Percentiles rank a stretch among this genome's conserved stretches.
These are phyloP conservation scores for Aspergillus indologenus DNA, from an alignment of 495 filamentous ascomycete species.

Conservation along the genomic window DNA sequence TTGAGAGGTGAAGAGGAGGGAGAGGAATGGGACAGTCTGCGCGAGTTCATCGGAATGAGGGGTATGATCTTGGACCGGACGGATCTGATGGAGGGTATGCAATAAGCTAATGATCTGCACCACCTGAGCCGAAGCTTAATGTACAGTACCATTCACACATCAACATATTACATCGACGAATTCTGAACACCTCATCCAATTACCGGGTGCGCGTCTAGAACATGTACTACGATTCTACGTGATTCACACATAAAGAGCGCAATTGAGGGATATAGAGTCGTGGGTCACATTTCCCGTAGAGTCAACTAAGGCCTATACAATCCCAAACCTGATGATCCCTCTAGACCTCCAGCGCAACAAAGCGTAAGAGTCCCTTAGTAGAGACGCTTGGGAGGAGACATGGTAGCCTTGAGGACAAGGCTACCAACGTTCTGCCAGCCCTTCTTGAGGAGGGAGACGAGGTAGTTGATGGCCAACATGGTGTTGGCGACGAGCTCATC, in stretches of 20 bases:
- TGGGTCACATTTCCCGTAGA: constrained; percentile 36
- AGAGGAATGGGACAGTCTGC: constrained; percentile 78
- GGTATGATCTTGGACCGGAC: constrained; percentile 87
- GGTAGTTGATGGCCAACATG: constrained; percentile 98
- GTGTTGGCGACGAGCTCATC: constrained; percentile 96
- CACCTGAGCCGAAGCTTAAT: background rate
- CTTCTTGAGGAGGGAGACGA: constrained; percentile 98
- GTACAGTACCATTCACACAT: background rate
- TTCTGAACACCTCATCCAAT: no score
- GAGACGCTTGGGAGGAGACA: constrained; percentile 94
- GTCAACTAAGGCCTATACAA: constrained; percentile 32
- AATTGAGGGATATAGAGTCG: constrained; percentile 13
- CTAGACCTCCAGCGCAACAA: constrained; percentile 29
- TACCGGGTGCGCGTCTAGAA: no score
- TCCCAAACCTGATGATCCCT: constrained; percentile 24
- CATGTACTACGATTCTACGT: background rate
- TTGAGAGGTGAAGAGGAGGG: constrained; percentile 88
- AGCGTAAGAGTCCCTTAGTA: constrained; percentile 65
- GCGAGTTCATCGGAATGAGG: constrained; percentile 72
- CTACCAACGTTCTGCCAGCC: constrained; percentile 99
- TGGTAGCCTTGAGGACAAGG: constrained; percentile 98
- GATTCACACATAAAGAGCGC: background rate
- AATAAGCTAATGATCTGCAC: constrained; percentile 37
- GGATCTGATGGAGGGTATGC: constrained; percentile 89
- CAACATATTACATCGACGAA: background rate